Evolutionary conservation across 2,329 filamentous ascomycete species (phyloP), one percentile per base, ranked within the genome.

Genomic region (Cladosporium sp.): DNA sequence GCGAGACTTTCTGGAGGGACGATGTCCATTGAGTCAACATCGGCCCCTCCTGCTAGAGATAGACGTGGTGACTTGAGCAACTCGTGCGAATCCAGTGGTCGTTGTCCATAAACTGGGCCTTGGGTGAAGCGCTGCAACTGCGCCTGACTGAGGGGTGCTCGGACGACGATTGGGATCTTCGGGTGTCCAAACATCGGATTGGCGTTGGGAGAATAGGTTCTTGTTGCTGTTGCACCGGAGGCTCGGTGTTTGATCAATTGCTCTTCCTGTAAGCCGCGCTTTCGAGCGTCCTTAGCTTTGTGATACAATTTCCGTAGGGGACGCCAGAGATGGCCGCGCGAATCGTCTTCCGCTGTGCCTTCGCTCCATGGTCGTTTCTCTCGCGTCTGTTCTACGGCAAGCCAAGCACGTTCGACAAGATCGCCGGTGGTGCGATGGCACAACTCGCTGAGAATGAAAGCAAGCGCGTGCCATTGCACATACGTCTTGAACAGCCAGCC

Each of bases 401-500:
- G 74, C 87, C 87, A 89, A 3, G 86, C 87, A 29, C 86, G 80
- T 62, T 89, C 85, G 0, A 87, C 85, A 0, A 84, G 76, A 26
- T 84, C 83, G 28, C 86, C 86, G 33, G 80, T 80, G 6, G 84
- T 85, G 28, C 85, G 82, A 16, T 84, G 80, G 69, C 85, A 88
- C 0, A 89, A 78, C 69, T 89, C 85, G 1, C 84, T 84, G 8
- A 89, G 78, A 4, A 88, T 80, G 71, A 87, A 88, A 0, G 86
- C 86, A 44, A 89, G 80, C 2, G 86, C 84, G 71, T 88, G 86
- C 87, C 87, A 89, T 71, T 89, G 88, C 69, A 87, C 84, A 65
- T 89, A 87, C 1, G 86, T 88, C 26, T 81, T 80, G 78, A 88
- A 88, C 0, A 89, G 79, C 88, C 88, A 90, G 46, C 84, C 82